Evolutionary conservation across 805 yeast genomes (phyloP).

Genomic region (Pichia occidentalis): DNA sequence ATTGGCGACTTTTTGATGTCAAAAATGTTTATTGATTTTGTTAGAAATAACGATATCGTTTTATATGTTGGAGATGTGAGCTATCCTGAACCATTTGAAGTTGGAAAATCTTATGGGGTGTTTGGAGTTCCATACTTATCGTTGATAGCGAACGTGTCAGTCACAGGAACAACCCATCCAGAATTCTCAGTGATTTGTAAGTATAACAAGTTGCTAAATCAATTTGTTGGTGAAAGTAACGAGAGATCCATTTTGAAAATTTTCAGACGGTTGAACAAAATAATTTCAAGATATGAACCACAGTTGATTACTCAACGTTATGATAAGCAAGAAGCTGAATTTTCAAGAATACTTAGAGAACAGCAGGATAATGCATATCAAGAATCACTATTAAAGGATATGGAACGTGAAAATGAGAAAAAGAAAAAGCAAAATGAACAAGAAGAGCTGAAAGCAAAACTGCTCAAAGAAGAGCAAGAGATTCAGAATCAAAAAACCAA

Average conservation of each 20-base stretch:
- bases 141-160: constrained; percentile 49
- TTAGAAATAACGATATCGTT: constrained; percentile 38
- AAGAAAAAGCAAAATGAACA: constrained; percentile 22
- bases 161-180: constrained; percentile 42
- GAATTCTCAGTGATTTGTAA: constrained; percentile 44
- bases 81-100: constrained; percentile 60
- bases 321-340: constrained; percentile 54
- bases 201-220: constrained; percentile 26
- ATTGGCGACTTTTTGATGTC: constrained; percentile 29
- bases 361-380: constrained; percentile 65
- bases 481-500: constrained; percentile 9
- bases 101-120: constrained; percentile 50
- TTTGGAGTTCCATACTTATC: constrained; percentile 50
- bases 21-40: constrained; percentile 31
- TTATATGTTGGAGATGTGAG: constrained; percentile 60
- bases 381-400: constrained; percentile 52
- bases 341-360: constrained; percentile 51
- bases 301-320: constrained; percentile 53
- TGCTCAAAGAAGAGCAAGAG: constrained; percentile 16
- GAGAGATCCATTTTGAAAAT: constrained; percentile 23
- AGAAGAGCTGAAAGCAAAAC: constrained; percentile 20
- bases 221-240: neutral
- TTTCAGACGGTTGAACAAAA: constrained; percentile 32
- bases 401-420: constrained; percentile 43
- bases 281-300: constrained; percentile 51